phyloP scores from a whole-genome alignment of 2,329 filamentous ascomycete genomes.

The Pestalotiopsis sp. region DNA sequence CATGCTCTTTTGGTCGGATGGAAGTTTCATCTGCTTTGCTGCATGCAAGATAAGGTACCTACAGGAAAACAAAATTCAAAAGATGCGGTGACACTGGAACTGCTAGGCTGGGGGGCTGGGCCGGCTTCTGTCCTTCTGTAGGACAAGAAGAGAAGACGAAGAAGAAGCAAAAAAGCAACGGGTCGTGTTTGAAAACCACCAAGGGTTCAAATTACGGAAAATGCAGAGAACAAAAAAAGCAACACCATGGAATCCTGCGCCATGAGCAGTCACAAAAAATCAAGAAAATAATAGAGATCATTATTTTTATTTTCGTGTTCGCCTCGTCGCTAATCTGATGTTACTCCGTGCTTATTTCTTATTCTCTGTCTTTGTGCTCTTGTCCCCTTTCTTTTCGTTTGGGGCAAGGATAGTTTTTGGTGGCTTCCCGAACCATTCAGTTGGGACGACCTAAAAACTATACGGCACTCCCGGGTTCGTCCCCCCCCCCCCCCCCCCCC shows the following conservation, averaged over 20 bases:
- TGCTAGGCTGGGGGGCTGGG: not conserved
- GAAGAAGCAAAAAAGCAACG: not conserved
- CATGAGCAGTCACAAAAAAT: not conserved
- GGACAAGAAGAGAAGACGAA: not conserved
- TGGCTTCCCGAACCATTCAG: constrained; percentile 13
- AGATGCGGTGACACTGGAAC: not conserved
- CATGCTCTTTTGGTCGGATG: not conserved
- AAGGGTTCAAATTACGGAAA: not conserved
- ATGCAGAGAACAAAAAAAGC: not conserved
- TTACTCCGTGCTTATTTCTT: not conserved
- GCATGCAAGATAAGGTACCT: not conserved
- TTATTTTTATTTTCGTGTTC: not conserved
- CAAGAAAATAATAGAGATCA: not conserved
- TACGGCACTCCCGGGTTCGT: constrained; percentile 5
- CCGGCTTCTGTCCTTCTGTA: not conserved
- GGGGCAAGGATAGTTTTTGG: not conserved
- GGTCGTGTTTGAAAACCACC: not conserved
- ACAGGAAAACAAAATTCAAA: not conserved
- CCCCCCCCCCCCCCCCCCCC: not conserved
- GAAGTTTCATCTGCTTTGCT: not conserved
- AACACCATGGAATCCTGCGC: not conserved
- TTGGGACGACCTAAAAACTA: constrained; percentile 8
- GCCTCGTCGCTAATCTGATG: not conserved
- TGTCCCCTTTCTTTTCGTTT: not conserved
- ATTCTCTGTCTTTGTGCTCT: not conserved